These are phyloP conservation scores for Penicillium sp. DNA, from an alignment of 2,329 filamentous ascomycete species.

Conservation along the genomic window DNA sequence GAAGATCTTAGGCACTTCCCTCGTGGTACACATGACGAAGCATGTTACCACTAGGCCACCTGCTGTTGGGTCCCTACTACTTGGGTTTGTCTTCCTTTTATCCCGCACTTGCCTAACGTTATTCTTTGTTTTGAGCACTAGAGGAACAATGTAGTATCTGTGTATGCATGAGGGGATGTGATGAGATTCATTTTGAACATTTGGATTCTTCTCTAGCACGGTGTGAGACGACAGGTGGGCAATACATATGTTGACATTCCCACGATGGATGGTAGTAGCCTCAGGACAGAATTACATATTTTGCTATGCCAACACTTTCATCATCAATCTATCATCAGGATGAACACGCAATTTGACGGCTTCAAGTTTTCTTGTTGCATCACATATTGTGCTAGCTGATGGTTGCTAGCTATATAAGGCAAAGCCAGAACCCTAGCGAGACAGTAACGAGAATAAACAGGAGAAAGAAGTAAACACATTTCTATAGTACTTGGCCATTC, in stretches of 20 bases:
- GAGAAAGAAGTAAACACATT: neutral
- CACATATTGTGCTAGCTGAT: neutral
- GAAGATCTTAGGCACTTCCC: conserved; percentile 1
- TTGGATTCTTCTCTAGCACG: no score
- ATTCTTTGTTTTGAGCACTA: neutral
- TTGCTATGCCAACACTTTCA: neutral
- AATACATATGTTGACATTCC: neutral
- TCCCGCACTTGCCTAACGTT: no score
- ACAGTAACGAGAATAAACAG: neutral
- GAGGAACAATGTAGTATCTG: no score
- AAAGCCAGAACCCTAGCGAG: neutral
- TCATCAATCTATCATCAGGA: neutral
- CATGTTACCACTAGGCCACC: neutral
- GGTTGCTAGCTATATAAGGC: neutral
- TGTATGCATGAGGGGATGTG: neutral
- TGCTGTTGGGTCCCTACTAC: neutral
- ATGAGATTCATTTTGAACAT: neutral
- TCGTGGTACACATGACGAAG: neutral
- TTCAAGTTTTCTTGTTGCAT: neutral
- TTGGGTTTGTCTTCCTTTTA: neutral
- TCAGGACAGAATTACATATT: neutral
- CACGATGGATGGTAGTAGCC: no score
- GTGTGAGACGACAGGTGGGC: neutral
- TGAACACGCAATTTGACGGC: no score
- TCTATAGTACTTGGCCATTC: neutral